phyloP scores from a whole-genome alignment of 106 monocot genomes.

The Amphibolis antarctica region DNA sequence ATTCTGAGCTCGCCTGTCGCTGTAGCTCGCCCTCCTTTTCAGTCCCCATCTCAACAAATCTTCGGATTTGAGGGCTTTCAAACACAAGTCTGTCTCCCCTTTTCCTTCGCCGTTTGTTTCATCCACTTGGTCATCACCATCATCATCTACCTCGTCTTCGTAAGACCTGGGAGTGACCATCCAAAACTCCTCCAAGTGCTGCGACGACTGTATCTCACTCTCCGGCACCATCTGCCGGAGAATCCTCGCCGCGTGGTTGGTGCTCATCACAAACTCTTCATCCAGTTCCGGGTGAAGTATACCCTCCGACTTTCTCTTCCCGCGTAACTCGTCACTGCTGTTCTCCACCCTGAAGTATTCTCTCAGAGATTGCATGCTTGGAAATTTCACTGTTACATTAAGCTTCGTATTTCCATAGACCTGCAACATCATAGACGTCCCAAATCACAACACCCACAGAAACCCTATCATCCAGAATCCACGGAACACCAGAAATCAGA shows the following conservation, averaged over 20 bases:
- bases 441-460: not conserved
- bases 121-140: not conserved
- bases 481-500: too few relatives aligned
- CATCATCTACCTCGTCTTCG: conserved; percentile 8
- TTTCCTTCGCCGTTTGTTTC: not conserved
- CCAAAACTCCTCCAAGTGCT: conserved; percentile 55
- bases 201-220: conserved; percentile 25
- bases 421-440: conserved; percentile 15
- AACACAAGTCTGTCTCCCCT: conserved; percentile 10
- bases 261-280: conserved; percentile 83
- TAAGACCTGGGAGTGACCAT: conserved; percentile 19
- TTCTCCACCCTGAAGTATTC: conserved; percentile 34
- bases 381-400: conserved; percentile 63
- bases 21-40: conserved; percentile 47
- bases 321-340: not conserved
- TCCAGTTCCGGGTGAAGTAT: conserved; percentile 48
- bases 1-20: conserved; percentile 18
- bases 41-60: conserved; percentile 47
- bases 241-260: conserved; percentile 51
- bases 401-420: conserved; percentile 46
- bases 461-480: too few relatives aligned
- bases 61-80: conserved; percentile 15
- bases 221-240: conserved; percentile 29
- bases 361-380: conserved; percentile 49
- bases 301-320: not conserved